Base-by-base conservation (phyloP, 352 stramenopile species). In the Peronospora belbahrii region DNA sequence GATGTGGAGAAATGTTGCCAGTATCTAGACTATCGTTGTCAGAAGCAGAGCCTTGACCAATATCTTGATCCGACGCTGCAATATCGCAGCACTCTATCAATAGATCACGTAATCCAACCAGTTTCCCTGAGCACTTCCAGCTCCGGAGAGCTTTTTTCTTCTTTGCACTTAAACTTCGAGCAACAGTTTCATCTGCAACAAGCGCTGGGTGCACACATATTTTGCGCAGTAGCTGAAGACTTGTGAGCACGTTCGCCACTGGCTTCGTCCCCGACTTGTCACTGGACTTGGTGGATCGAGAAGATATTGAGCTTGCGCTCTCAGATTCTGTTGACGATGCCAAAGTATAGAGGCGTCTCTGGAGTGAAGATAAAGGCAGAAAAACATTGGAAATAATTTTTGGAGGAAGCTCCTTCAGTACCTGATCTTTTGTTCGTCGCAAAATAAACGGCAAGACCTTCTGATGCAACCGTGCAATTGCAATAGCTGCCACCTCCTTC, bases 401-500 rank as follows among this genome's bases (percentile, higher is more conserved):
- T 15, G 95, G 89, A 24, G 96, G 96, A 19, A 99, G 65, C 38
- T 99, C 96, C 27, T 78, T 78, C 20, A 99, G 74, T 28, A 99
- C 96, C 56, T 97, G 64, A 14, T 83, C 67, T 64, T 99, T 99
- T n/a, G 93, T 97, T 42, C 96, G 75, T 22, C 96, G 74, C 34
- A 99, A 59, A 30, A 99, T 85, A 62, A 99, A 99, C 19, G 96
- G 96, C 25, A 98, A 61, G n/a, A 98, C 82, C 42, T 96, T 86
- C 45, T 97, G 85, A 48, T 98, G 95, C 7, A 99, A 59, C 24
- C 67, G 65, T 37, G 96, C 88, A 48, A 99, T 81, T 39, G 92
- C 89, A 2, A 95, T 64, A 8, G 79, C 79, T 8, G 81, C 74
- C 2, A 62, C 23, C 32, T 94, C 74, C 49, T 91, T 93, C 27